A percentile compares a stretch with the other conserved stretches of the same genome.
Conservation (phyloP, 2,329 filamentous ascomycete genomes). For the Zopfia rhizophila region DNA sequence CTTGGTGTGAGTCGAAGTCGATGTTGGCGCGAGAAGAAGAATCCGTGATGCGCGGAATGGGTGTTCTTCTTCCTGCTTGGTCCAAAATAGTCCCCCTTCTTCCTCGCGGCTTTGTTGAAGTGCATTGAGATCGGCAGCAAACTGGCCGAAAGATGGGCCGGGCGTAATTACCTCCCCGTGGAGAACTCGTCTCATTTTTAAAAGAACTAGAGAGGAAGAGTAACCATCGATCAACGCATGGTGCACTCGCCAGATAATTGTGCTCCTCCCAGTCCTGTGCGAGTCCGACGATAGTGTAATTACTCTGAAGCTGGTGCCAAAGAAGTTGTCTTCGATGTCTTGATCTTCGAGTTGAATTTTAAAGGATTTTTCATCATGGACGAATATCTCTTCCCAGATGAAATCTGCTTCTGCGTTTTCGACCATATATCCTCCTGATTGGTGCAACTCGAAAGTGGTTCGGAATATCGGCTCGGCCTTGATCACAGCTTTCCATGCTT, state of each 20-base stretch:
- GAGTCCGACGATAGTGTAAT: no score
- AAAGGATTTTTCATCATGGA: not conserved
- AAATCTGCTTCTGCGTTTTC: constrained; percentile 7
- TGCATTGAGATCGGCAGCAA: constrained; percentile 13
- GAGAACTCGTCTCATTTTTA: constrained; percentile 26
- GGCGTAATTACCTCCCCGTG: constrained; percentile 9
- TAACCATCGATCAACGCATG: constrained; percentile 48
- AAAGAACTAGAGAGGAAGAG: constrained; percentile 28
- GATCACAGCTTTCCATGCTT: constrained; percentile 38
- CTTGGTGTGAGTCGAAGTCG: no score
- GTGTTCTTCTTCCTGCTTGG: constrained; percentile 13
- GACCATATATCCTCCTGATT: constrained; percentile 4
- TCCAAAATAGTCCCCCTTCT: constrained; percentile 16
- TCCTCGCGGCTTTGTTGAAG: constrained; percentile 7
- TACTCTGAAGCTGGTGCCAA: constrained; percentile 1
- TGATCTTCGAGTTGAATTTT: no score
- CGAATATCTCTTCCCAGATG: constrained; percentile 10
- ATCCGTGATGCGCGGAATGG: constrained; percentile 11
- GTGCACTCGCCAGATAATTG: constrained; percentile 43
- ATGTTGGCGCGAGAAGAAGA: constrained; percentile 8
- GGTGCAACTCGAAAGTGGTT: constrained; percentile 7
- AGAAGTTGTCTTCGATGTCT: not conserved
- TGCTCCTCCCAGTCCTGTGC: constrained; percentile 11
- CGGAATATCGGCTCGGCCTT: constrained; percentile 35
- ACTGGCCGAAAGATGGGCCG: constrained; percentile 13